These are phyloP conservation scores for Cetraspora pellucida DNA, from an alignment of 192 early-diverging fungal genomes.

Conservation along the genomic window DNA sequence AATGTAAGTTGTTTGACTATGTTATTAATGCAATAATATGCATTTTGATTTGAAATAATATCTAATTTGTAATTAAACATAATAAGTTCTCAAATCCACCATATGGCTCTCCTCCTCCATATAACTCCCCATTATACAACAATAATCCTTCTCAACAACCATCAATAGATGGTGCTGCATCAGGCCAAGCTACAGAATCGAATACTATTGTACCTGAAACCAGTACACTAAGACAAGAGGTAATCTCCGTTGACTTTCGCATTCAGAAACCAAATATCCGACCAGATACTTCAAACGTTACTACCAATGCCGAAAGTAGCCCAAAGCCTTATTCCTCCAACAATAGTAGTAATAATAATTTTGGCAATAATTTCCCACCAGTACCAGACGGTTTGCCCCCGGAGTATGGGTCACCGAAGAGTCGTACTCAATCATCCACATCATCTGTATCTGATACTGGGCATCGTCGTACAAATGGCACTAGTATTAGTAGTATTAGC, in stretches of 20 bases:
- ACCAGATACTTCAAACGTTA: slow-evolving; percentile 19
- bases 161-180: slow-evolving; percentile 5
- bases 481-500: slow-evolving; percentile 32
- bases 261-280: slow-evolving; percentile 27
- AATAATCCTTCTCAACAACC: not conserved
- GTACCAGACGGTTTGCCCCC: slow-evolving; percentile 15
- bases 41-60: too few relatives aligned
- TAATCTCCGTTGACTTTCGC: slow-evolving; percentile 2
- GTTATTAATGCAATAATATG: not conserved
- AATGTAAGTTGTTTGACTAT: slow-evolving; percentile 37
- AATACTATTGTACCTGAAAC: slow-evolving; percentile 32
- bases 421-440: slow-evolving; percentile 30
- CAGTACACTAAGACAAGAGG: slow-evolving; percentile 24
- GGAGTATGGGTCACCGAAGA: slow-evolving; percentile 22
- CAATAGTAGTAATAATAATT: slow-evolving; percentile 6
- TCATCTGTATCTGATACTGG: slow-evolving; percentile 31
- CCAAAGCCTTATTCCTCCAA: not conserved
- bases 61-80: too few relatives aligned
- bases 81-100: not conserved
- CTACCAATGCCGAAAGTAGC: not conserved
- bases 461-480: slow-evolving; percentile 28
- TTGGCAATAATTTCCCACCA: slow-evolving; percentile 21
- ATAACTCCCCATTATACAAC: not conserved
- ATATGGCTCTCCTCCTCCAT: not conserved
- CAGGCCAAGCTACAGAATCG: slow-evolving; percentile 3